Conservation (phyloP, 2,329 filamentous ascomycete genomes). For the Colletotrichum gigasporum region DNA sequence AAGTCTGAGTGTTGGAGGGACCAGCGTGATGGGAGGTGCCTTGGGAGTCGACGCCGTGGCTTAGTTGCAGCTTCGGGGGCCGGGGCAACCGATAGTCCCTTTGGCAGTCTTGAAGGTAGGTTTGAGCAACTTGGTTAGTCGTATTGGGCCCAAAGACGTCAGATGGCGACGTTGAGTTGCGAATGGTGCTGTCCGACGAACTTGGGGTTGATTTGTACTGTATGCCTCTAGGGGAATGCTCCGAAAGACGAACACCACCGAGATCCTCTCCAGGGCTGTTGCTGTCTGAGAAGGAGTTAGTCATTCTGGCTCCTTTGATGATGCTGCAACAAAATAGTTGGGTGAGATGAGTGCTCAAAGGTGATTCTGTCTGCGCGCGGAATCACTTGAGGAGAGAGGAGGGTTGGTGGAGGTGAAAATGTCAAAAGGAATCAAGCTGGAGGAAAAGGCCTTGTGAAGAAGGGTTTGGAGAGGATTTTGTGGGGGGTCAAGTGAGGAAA, state of each 20-base stretch:
- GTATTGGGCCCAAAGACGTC: slow-evolving; percentile 22
- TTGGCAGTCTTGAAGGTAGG: neutral
- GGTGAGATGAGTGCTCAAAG: neutral
- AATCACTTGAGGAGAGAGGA: neutral
- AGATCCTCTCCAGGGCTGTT: neutral
- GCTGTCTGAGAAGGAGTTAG: slow-evolving; percentile 2
- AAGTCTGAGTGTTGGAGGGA: neutral
- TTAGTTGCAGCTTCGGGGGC: slow-evolving; percentile 14
- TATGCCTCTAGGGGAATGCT: slow-evolving; percentile 10
- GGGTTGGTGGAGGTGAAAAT: neutral
- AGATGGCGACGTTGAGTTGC: slow-evolving; percentile 12
- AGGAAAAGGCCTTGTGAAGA: neutral
- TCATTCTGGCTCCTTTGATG: neutral
- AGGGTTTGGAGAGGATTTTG: neutral
- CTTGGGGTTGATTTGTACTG: slow-evolving; percentile 2
- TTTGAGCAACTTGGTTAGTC: neutral
- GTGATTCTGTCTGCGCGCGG: neutral
- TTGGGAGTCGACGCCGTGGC: neutral
- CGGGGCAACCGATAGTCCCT: slow-evolving; percentile 12
- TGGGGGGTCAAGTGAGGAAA: neutral
- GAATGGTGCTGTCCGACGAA: slow-evolving; percentile 11
- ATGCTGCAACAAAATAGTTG: too few relatives aligned
- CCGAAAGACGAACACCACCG: slow-evolving; percentile 25
- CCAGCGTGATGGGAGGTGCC: neutral
- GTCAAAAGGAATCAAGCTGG: neutral